A percentile compares a stretch with the other conserved stretches of the same genome.
phyloP scores from a whole-genome alignment of 805 yeast species.

The Danielia oregonensis region DNA sequence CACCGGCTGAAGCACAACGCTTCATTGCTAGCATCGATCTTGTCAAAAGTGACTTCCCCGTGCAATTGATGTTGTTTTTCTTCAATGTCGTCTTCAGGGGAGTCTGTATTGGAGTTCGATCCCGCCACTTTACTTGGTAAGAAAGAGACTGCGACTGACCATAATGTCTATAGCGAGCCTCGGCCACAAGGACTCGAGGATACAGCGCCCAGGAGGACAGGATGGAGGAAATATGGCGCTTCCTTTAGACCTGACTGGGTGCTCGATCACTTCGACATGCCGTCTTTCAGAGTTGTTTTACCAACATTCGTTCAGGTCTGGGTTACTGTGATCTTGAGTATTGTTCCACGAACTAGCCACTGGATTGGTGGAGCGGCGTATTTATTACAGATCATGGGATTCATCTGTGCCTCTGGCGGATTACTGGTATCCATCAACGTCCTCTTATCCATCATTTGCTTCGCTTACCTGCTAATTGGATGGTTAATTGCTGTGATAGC shows the following conservation, averaged over 20 bases:
- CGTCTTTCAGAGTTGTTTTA: constrained; percentile 21
- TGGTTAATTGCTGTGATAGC: constrained; percentile 24
- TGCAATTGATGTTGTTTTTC: too few species aligned
- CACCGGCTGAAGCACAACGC: too few species aligned
- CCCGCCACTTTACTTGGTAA: too few species aligned
- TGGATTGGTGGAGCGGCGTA: constrained; percentile 31
- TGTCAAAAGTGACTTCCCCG: too few species aligned
- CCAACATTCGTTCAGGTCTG: constrained; percentile 28
- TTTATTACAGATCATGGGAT: constrained; percentile 25
- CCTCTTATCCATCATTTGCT: constrained; percentile 13
- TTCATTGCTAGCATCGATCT: too few species aligned
- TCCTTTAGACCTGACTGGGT: constrained; percentile 22
- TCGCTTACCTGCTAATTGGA: constrained; percentile 15
- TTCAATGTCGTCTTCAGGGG: too few species aligned
- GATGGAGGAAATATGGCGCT: not conserved
- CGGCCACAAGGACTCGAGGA: not conserved
- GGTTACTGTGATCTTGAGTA: constrained; percentile 21
- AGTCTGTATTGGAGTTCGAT: too few species aligned
- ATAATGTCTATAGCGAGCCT: too few species aligned
- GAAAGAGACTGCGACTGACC: too few species aligned
- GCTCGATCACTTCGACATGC: constrained; percentile 22
- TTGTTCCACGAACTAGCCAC: constrained; percentile 19
- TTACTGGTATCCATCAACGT: constrained; percentile 18
- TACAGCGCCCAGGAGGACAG: not conserved
- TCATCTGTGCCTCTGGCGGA: constrained; percentile 27